A percentile compares a stretch with the other conserved stretches of the same genome.
Conservation (phyloP, 495 filamentous ascomycete genomes). For the Terfezia boudieri region DNA sequence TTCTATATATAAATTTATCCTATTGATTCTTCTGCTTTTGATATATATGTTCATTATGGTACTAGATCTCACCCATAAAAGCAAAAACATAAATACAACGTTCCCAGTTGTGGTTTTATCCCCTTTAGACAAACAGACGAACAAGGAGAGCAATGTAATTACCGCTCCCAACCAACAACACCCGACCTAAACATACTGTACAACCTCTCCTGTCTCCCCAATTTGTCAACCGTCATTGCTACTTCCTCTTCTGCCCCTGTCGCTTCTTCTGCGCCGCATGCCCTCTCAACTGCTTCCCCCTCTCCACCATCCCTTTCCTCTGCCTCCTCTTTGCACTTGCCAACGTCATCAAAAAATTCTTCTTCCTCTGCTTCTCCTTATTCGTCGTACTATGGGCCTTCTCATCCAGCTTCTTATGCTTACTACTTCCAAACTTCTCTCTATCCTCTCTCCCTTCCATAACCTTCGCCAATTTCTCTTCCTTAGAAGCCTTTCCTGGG, state of each 20-base stretch:
- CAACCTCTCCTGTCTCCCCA: neutral
- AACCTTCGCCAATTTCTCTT: constrained; percentile 12
- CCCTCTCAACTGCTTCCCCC: constrained; percentile 49
- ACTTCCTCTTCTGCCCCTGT: constrained; percentile 47
- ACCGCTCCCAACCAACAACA: too few relatives aligned
- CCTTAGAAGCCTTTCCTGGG: constrained; percentile 16
- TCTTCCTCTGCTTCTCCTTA: constrained; percentile 84
- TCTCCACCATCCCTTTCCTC: constrained; percentile 76
- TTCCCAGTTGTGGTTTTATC: too few relatives aligned
- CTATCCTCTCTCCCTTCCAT: constrained; percentile 13
- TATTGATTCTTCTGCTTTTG: too few relatives aligned
- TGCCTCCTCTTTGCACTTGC: constrained; percentile 83
- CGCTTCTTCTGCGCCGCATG: constrained; percentile 58
- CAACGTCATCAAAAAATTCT: constrained; percentile 96
- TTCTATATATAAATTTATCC: too few relatives aligned
- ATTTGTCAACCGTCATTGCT: neutral
- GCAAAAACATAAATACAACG: too few relatives aligned
- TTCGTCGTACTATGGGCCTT: constrained; percentile 92
- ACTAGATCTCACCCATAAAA: too few relatives aligned
- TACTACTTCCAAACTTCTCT: constrained; percentile 14
- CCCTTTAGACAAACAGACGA: too few relatives aligned
- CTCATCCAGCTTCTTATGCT: constrained; percentile 57
- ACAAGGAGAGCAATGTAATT: too few relatives aligned
- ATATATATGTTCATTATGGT: too few relatives aligned
- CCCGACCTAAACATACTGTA: too few relatives aligned